phyloP scores from a whole-genome alignment of 2,329 filamentous ascomycete species.

The Botrytis cinerea region DNA sequence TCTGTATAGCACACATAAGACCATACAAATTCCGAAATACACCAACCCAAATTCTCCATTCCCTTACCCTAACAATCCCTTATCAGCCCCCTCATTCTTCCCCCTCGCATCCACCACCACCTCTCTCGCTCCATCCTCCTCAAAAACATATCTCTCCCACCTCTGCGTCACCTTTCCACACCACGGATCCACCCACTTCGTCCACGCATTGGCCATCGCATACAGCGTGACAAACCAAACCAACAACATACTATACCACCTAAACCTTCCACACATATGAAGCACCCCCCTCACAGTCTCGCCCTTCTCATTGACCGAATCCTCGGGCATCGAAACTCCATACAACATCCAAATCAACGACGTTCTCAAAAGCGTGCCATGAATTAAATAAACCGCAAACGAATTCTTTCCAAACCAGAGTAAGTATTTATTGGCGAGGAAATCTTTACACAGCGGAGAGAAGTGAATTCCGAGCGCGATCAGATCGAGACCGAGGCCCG shows the following conservation, averaged over 20 bases:
- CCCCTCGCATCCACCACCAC: background rate
- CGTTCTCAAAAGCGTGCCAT: slow-evolving; percentile 61
- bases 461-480: slow-evolving; percentile 55
- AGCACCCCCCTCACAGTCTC: slow-evolving; percentile 42
- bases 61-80: background rate
- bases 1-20: background rate
- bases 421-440: slow-evolving; percentile 56
- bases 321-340: slow-evolving; percentile 45
- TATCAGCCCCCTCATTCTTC: background rate
- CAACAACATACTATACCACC: slow-evolving; percentile 45
- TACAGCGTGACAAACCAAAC: slow-evolving; percentile 53
- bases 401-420: slow-evolving; percentile 65
- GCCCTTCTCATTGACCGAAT: slow-evolving; percentile 40
- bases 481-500: slow-evolving; percentile 51
- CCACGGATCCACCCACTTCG: slow-evolving; percentile 54
- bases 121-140: slow-evolving; percentile 27
- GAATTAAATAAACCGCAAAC: slow-evolving; percentile 65
- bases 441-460: slow-evolving; percentile 51
- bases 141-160: slow-evolving; percentile 38
- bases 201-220: slow-evolving; percentile 52
- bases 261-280: slow-evolving; percentile 43
- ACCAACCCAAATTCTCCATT: background rate
- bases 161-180: slow-evolving; percentile 49
- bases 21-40: background rate
- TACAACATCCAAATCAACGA: slow-evolving; percentile 63